A percentile compares a stretch with the other conserved stretches of the same genome.
Conservation (phyloP, 768 basidiomycete species). For the Strobilomyces echinocephalus region DNA sequence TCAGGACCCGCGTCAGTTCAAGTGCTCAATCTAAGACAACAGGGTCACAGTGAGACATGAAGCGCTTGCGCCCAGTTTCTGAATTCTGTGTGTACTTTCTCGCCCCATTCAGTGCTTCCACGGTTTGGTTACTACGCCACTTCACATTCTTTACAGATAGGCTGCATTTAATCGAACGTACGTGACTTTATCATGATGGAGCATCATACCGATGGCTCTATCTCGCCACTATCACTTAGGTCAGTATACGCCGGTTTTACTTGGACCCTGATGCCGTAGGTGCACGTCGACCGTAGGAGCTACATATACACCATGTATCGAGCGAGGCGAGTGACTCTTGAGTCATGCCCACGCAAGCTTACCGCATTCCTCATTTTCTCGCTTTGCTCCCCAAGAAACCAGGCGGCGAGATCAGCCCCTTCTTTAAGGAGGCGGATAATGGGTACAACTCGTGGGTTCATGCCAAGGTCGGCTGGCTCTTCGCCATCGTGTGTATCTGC, state of each 20-base stretch:
- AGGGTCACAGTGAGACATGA: constrained; percentile 5
- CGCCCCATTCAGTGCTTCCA: no score
- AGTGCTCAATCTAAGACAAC: constrained; percentile 4
- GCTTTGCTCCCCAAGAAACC: constrained; percentile 24
- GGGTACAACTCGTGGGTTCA: constrained; percentile 23
- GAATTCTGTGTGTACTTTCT: background rate
- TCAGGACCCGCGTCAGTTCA: no score
- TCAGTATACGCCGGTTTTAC: constrained; percentile 15
- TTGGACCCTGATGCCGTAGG: constrained; percentile 1
- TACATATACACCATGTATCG: constrained; percentile 15
- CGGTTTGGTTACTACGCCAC: background rate
- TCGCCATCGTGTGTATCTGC: constrained; percentile 16
- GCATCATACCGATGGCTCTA: no score
- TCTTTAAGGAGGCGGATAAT: constrained; percentile 21
- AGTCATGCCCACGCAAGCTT: constrained; percentile 20
- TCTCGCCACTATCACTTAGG: constrained; percentile 5
- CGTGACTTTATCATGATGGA: no score
- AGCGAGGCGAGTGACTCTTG: background rate
- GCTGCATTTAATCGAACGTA: no score
- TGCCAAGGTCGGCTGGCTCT: constrained; percentile 20
- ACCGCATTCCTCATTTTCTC: constrained; percentile 24
- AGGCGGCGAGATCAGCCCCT: constrained; percentile 24
- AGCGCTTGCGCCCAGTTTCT: background rate
- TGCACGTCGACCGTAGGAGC: background rate
- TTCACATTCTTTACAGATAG: background rate